Percentiles rank a stretch among this genome's conserved stretches.
Evolutionary conservation across 2,329 filamentous ascomycete genomes (phyloP).

Genomic region (Colletotrichum abscissum): DNA sequence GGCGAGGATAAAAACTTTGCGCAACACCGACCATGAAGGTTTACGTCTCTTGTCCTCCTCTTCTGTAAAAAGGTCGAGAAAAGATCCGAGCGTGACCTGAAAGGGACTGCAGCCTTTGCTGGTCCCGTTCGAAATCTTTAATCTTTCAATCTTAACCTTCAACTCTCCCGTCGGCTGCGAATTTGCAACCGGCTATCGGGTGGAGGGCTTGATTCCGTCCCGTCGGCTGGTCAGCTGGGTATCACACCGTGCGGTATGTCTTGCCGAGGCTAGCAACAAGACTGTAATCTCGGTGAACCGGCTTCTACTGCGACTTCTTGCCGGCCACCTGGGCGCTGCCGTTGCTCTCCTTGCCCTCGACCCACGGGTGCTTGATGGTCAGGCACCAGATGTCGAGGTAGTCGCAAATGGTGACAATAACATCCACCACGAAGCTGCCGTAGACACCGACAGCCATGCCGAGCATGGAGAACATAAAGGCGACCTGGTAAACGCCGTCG

Average conservation of each 20-base stretch:
- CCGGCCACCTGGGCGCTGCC: slow-evolving; percentile 43
- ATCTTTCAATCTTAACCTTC: not conserved
- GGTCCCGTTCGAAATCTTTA: not conserved
- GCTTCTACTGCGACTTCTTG: slow-evolving; percentile 52
- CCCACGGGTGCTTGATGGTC: slow-evolving; percentile 88
- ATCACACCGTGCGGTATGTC: not conserved
- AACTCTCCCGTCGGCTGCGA: not conserved
- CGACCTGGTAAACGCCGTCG: slow-evolving; percentile 85
- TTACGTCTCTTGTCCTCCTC: not conserved
- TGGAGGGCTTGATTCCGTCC: not conserved
- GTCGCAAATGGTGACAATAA: slow-evolving; percentile 97
- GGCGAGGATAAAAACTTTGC: not conserved
- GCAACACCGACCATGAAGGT: not conserved
- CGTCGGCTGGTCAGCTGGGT: not conserved
- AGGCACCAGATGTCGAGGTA: slow-evolving; percentile 98
- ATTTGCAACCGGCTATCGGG: not conserved
- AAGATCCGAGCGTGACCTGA: not conserved
- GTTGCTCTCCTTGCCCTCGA: slow-evolving; percentile 53
- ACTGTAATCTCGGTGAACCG: not conserved
- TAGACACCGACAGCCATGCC: slow-evolving; percentile 91
- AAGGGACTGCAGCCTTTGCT: not conserved
- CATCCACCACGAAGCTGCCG: slow-evolving; percentile 95
- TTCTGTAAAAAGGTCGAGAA: not conserved
- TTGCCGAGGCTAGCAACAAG: not conserved
- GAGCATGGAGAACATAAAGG: slow-evolving; percentile 89